These are phyloP conservation scores for Podospora fimiseda DNA, from an alignment of 495 filamentous ascomycete genomes.

Conservation along the genomic window DNA sequence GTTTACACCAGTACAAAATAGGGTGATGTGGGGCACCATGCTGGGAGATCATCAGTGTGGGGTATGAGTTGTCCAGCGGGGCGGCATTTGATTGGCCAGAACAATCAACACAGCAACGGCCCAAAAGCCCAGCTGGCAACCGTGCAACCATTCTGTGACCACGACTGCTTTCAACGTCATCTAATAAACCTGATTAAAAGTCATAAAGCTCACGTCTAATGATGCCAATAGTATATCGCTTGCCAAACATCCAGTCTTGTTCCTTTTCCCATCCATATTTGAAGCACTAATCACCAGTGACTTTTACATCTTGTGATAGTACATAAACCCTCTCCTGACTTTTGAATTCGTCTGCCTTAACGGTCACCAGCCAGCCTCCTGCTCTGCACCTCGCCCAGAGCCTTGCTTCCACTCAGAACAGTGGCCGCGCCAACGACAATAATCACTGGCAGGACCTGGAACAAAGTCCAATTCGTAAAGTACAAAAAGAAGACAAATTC, in stretches of 20 bases:
- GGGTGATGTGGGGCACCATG: constrained; percentile 8
- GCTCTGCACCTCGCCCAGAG: constrained; percentile 85
- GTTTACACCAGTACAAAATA: constrained; percentile 18
- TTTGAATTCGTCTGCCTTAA: constrained; percentile 14
- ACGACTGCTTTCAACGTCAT: no score
- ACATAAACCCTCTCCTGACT: no score
- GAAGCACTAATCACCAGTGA: no score
- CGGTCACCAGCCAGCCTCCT: constrained; percentile 74
- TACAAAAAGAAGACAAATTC: constrained; percentile 94
- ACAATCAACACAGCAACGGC: not conserved
- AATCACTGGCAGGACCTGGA: constrained; percentile 75
- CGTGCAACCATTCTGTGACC: no score
- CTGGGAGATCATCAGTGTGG: not conserved
- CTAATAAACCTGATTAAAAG: not conserved
- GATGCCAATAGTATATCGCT: not conserved
- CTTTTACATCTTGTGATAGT: no score
- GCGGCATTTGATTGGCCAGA: not conserved
- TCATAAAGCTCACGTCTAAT: not conserved
- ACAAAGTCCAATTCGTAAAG: constrained; percentile 88
- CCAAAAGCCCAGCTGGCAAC: not conserved
- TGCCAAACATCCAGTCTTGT: not conserved
- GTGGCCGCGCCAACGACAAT: constrained; percentile 60
- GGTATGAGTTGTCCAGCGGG: not conserved
- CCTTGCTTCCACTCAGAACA: constrained; percentile 85
- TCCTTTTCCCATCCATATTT: not conserved